These are phyloP conservation scores for Rhynchospora tenuis DNA, from an alignment of 176 grass and related monocot genomes.

Conservation along the genomic window DNA sequence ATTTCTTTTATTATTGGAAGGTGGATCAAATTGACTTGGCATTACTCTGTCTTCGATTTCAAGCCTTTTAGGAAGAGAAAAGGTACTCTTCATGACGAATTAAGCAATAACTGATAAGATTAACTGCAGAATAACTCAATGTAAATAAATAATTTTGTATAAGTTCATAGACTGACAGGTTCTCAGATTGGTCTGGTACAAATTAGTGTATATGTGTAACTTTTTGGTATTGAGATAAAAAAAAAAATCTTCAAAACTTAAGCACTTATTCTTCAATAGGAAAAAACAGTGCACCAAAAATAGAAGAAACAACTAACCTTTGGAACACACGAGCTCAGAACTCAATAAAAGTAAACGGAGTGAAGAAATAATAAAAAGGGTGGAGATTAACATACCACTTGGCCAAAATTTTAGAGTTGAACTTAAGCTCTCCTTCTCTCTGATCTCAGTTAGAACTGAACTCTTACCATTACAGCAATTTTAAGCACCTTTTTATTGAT, in stretches of 20 bases:
- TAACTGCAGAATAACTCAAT: not conserved
- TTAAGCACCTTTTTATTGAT: not conserved
- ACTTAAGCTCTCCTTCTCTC: not conserved
- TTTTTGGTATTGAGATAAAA: not conserved
- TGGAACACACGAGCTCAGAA: not conserved
- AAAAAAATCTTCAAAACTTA: not conserved
- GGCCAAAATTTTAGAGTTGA: not conserved
- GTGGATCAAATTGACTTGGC: constrained; percentile 21
- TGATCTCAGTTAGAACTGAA: not conserved
- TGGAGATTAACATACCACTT: not conserved
- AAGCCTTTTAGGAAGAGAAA: not conserved
- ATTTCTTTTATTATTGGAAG: constrained; percentile 27
- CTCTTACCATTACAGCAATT: not conserved
- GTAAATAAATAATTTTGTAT: not conserved
- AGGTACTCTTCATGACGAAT: not conserved
- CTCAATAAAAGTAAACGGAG: not conserved
- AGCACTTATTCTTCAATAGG: not conserved
- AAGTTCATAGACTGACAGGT: not conserved
- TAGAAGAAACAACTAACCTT: not conserved
- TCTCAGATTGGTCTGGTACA: not conserved
- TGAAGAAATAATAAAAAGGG: not conserved
- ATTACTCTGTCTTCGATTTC: constrained; percentile 12
- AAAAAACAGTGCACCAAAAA: not conserved
- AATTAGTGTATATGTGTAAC: not conserved
- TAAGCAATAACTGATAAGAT: not conserved